phyloP scores from a whole-genome alignment of 148 eudicot genomes.

The Amaranthus palmeri region DNA sequence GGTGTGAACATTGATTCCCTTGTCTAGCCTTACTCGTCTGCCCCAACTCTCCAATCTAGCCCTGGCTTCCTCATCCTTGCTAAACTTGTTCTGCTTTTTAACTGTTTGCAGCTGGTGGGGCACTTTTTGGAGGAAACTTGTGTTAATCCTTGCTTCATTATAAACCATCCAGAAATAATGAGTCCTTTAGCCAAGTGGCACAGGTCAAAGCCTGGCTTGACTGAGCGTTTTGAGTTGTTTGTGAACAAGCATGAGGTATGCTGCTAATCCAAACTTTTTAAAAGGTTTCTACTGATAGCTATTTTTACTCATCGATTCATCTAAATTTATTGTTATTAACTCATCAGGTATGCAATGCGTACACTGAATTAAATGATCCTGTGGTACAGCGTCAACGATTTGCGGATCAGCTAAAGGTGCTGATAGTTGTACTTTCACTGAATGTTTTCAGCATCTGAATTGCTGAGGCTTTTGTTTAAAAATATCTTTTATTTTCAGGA shows the following conservation, averaged over 20 bases:
- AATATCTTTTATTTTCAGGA: slow-evolving; percentile 36
- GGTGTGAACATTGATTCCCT: no score
- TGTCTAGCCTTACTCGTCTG: no score
- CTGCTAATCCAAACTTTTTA: not conserved
- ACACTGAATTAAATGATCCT: slow-evolving; percentile 89
- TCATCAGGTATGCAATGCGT: slow-evolving; percentile 78
- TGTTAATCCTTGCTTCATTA: not conserved
- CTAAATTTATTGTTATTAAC: not conserved
- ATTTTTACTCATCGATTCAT: not conserved
- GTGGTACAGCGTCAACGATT: slow-evolving; percentile 67
- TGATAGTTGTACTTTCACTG: not conserved
- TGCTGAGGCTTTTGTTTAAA: not conserved
- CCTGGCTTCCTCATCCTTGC: not conserved
- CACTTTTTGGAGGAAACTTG: slow-evolving; percentile 68
- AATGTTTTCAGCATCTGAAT: not conserved
- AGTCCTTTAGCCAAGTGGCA: not conserved
- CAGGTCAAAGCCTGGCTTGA: not conserved
- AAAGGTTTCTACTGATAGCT: not conserved
- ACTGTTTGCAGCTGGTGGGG: slow-evolving; percentile 66
- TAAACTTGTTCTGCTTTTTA: not conserved
- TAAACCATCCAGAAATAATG: not conserved
- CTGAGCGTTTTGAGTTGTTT: not conserved
- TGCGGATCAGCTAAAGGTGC: slow-evolving; percentile 39
- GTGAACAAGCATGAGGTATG: not conserved
- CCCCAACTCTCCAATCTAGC: no score